Percentiles rank a stretch among this genome's conserved stretches.
Conservation (phyloP, 331 rosid species). For the Telfairia occidentalis region DNA sequence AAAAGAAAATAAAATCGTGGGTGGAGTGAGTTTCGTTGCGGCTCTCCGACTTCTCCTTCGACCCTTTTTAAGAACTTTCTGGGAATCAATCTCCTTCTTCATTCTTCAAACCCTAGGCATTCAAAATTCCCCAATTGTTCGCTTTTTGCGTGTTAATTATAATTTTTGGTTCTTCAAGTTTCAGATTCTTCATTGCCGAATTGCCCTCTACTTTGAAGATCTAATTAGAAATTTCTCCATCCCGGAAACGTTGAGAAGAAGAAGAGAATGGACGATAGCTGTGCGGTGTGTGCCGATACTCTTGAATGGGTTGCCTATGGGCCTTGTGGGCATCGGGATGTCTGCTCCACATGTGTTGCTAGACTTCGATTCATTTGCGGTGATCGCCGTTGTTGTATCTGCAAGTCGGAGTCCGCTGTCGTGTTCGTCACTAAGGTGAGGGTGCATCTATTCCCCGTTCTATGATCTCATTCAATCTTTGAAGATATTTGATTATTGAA, state of each 20-base stretch:
- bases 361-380: conserved; percentile 98
- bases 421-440: conserved; percentile 77
- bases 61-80: not conserved
- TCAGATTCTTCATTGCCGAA: not conserved
- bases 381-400: conserved; percentile 83
- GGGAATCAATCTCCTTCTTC: not conserved
- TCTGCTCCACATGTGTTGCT: conserved; percentile 89
- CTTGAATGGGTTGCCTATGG: conserved; percentile 98
- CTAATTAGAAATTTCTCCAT: not conserved
- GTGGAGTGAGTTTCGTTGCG: not conserved
- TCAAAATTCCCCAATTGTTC: not conserved
- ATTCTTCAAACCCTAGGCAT: conserved; percentile 4
- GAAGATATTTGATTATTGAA: not conserved
- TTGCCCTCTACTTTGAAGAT: not conserved
- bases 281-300: conserved; percentile 95
- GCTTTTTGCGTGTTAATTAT: not conserved
- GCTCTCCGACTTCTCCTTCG: not conserved
- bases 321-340: conserved; percentile 76
- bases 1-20: not conserved
- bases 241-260: not conserved
- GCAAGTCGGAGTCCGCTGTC: conserved; percentile 60
- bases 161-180: not conserved
- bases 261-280: conserved; percentile 67
- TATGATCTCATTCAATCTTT: not conserved
- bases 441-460: not conserved